Base-by-base conservation (phyloP, 345 rosid species). In the Bretschneidera sinensis region DNA sequence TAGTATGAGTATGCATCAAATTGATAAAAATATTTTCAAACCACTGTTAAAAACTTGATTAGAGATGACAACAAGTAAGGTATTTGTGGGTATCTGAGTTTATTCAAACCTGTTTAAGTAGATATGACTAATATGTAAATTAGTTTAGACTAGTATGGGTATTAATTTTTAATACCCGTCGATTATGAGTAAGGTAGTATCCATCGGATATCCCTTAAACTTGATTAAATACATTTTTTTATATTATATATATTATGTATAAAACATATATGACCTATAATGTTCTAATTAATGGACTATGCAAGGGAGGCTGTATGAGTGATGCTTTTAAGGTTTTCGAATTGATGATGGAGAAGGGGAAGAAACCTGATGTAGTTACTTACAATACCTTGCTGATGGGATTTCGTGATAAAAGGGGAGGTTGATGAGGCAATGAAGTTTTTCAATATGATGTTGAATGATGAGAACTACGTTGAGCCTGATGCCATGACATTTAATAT, bases 201-300 rank as follows among this genome's bases (percentile, higher is more conserved):
- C n/a, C n/a, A n/a, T n/a, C n/a, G n/a, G n/a, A n/a, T n/a, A 79
- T 68, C 90, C 86, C n/a, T 11, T 79, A 54, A 77, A 77, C 17
- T 52, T 87, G 62, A 81, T 78, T 54, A 85, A 71, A 65, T 65
- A 70, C 48, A 82, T 86, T 9, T 67, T 64, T 60, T 53, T 60
- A n/a, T n/a, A n/a, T n/a, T n/a, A n/a, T n/a, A n/a, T n/a, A n/a
- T n/a, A n/a, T n/a, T n/a, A n/a, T n/a, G n/a, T n/a, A n/a, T n/a
- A n/a, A n/a, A n/a, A n/a, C n/a, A n/a, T n/a, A n/a, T 45, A 77
- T 82, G 57, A 83, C 85, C 4, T 87, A 78, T 69, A 84, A 81
- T 71, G 74, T 78, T 63, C 61, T 87, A 43, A 75, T 83, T 22
- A 64, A 73, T 62, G 85, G 87, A 64, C 63, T 87, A 22, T 84